Evolutionary conservation across 2,329 filamentous ascomycete species (phyloP).

Genomic region (Camillea tinctor): DNA sequence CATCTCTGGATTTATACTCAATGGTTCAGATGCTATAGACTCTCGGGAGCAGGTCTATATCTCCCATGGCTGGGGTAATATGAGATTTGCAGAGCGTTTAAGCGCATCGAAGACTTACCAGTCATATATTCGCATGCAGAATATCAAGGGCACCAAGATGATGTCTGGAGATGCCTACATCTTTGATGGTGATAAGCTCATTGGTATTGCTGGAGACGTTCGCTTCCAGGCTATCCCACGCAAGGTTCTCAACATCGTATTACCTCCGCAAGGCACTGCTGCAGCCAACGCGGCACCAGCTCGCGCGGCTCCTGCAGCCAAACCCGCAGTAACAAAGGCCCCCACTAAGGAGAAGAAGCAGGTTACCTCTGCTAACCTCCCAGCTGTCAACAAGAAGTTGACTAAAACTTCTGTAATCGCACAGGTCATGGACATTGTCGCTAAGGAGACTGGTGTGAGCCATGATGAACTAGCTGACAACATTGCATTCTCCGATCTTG

Average conservation of each 20-base stretch:
- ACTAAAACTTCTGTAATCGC: conserved; percentile 41
- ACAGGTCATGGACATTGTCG: conserved; percentile 52
- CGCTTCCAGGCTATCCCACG: conserved; percentile 68
- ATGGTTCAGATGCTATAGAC: conserved; percentile 55
- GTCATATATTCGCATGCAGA: conserved; percentile 59
- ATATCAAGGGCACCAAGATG: conserved; percentile 49
- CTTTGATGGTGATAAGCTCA: conserved; percentile 51
- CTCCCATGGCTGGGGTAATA: conserved; percentile 58
- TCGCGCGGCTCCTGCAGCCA: conserved; percentile 34
- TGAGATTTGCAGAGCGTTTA: conserved; percentile 49
- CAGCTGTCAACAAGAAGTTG: conserved; percentile 51
- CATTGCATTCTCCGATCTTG: conserved; percentile 55
- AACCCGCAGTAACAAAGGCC: conserved; percentile 37
- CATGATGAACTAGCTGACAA: conserved; percentile 56
- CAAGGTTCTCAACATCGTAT: conserved; percentile 63
- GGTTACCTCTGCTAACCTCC: conserved; percentile 46
- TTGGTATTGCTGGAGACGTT: conserved; percentile 52
- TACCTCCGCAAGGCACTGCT: conserved; percentile 57
- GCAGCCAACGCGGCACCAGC: conserved; percentile 37
- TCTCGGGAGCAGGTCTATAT: conserved; percentile 56
- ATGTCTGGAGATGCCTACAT: conserved; percentile 54
- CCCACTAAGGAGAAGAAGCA: conserved; percentile 42
- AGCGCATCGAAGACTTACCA: conserved; percentile 48
- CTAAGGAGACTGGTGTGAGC: conserved; percentile 55
- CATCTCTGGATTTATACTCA: conserved; percentile 61